Conservation (phyloP, 495 filamentous ascomycete species). For the Xylaria palmicola region DNA sequence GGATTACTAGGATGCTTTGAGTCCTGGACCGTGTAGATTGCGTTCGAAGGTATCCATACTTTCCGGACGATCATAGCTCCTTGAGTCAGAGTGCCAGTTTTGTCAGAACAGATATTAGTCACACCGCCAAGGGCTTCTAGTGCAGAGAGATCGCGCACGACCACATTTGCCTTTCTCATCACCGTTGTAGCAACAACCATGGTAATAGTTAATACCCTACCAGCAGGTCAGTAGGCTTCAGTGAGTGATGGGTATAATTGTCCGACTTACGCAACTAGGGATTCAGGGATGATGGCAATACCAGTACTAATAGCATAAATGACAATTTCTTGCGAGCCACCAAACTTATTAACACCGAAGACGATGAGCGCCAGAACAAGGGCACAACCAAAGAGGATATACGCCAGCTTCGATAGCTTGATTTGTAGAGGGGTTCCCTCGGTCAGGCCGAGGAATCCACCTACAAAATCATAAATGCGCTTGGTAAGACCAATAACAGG, state of each 20-base stretch:
- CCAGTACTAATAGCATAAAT: slow-evolving; percentile 78
- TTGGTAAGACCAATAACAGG: slow-evolving; percentile 56
- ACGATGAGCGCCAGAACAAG: slow-evolving; percentile 76
- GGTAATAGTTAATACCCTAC: slow-evolving; percentile 64
- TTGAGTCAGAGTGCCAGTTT: slow-evolving; percentile 80
- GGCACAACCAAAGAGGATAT: slow-evolving; percentile 71
- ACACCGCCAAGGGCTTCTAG: slow-evolving; percentile 82
- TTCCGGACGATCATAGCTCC: slow-evolving; percentile 77
- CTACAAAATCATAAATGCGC: slow-evolving; percentile 62
- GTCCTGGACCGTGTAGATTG: slow-evolving; percentile 56
- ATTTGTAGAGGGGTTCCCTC: slow-evolving; percentile 77
- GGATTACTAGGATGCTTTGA: slow-evolving; percentile 60
- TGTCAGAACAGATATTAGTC: slow-evolving; percentile 87
- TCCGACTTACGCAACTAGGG: slow-evolving; percentile 56
- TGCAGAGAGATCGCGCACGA: slow-evolving; percentile 73
- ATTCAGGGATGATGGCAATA: slow-evolving; percentile 72
- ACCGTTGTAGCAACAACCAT: slow-evolving; percentile 75
- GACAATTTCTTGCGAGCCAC: slow-evolving; percentile 67
- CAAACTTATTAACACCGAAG: slow-evolving; percentile 72
- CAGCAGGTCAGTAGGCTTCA: not conserved
- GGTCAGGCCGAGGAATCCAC: slow-evolving; percentile 72
- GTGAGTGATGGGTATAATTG: not conserved
- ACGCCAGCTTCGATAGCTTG: slow-evolving; percentile 76
- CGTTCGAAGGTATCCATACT: slow-evolving; percentile 69
- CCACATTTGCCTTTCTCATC: slow-evolving; percentile 75